A percentile compares a stretch with the other conserved stretches of the same genome.
Evolutionary conservation across 2,329 filamentous ascomycete genomes (phyloP).

Genomic region (Beauveria rudraprayagi): DNA sequence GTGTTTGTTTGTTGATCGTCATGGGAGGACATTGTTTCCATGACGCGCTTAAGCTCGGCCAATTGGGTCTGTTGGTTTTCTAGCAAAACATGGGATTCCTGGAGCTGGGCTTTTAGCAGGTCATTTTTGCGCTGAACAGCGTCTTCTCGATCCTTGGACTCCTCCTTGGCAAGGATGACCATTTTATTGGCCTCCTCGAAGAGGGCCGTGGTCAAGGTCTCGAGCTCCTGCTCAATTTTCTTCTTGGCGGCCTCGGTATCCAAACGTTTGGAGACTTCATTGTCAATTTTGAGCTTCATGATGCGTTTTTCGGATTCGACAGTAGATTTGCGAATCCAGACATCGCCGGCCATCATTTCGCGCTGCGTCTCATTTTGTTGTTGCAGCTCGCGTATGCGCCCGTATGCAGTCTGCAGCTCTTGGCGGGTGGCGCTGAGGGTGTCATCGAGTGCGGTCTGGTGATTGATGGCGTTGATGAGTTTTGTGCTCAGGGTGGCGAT

Average conservation of each 20-base stretch:
- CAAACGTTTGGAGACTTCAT: conserved; percentile 57
- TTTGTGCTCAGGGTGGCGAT: conserved; percentile 90
- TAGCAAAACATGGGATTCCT: conserved; percentile 77
- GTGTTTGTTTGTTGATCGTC: conserved; percentile 63
- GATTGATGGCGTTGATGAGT: conserved; percentile 94
- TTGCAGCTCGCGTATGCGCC: conserved; percentile 63
- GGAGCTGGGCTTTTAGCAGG: conserved; percentile 74
- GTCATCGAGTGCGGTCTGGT: conserved; percentile 88
- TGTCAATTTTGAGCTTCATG: conserved; percentile 49
- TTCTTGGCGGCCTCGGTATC: conserved; percentile 72
- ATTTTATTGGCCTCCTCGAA: conserved; percentile 99
- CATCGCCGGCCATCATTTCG: conserved; percentile 62
- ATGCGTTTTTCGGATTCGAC: conserved; percentile 64
- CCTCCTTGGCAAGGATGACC: conserved; percentile 81
- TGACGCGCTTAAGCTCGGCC: conserved; percentile 79
- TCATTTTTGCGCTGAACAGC: conserved; percentile 76
- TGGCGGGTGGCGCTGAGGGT: conserved; percentile 72
- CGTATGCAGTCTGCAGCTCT: conserved; percentile 67
- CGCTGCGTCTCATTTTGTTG: conserved; percentile 56
- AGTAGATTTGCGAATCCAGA: conserved; percentile 66
- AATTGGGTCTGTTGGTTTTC: conserved; percentile 90
- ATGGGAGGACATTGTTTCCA: conserved; percentile 75
- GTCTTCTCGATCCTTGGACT: conserved; percentile 79
- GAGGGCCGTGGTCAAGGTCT: conserved; percentile 82
- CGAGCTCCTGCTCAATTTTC: conserved; percentile 84